phyloP scores from a whole-genome alignment of 2,329 filamentous ascomycete genomes.

The Scleromitrula shiraiana region DNA sequence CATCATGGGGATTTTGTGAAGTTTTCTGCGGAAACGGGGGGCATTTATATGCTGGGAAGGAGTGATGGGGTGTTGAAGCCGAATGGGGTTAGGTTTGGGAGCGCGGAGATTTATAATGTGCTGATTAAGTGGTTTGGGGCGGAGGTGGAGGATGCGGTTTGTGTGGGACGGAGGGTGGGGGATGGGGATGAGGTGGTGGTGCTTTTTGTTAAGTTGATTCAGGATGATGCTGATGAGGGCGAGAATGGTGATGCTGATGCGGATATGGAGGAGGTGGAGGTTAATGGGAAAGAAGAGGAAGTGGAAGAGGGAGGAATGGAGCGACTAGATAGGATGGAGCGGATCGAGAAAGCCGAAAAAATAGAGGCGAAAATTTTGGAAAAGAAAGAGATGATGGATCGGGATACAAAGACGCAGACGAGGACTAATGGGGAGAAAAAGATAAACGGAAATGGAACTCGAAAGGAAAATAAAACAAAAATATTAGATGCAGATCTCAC shows the following conservation, averaged over 20 bases:
- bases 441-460: too few relatives aligned
- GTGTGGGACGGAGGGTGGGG: slow-evolving; percentile 64
- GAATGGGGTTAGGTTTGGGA: slow-evolving; percentile 82
- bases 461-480: too few relatives aligned
- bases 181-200: slow-evolving; percentile 45
- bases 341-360: slow-evolving; percentile 52
- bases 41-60: slow-evolving; percentile 82
- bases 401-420: too few relatives aligned
- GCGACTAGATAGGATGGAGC: slow-evolving; percentile 44
- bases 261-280: too few relatives aligned
- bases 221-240: too few relatives aligned
- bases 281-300: too few relatives aligned
- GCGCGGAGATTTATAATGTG: slow-evolving; percentile 95
- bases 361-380: too few relatives aligned
- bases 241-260: too few relatives aligned
- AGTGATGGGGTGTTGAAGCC: slow-evolving; percentile 93
- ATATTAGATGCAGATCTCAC: too few relatives aligned
- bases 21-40: slow-evolving; percentile 62
- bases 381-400: too few relatives aligned
- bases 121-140: slow-evolving; percentile 72
- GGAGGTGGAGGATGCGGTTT: slow-evolving; percentile 78
- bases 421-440: too few relatives aligned
- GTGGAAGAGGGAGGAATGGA: slow-evolving; percentile 3
- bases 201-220: slow-evolving; percentile 80
- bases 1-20: slow-evolving; percentile 90